Percentiles rank a stretch among this genome's conserved stretches.
Evolutionary conservation across 1,284 basidiomycete genomes (phyloP).

Genomic region (Afroboletus lepidellus): DNA sequence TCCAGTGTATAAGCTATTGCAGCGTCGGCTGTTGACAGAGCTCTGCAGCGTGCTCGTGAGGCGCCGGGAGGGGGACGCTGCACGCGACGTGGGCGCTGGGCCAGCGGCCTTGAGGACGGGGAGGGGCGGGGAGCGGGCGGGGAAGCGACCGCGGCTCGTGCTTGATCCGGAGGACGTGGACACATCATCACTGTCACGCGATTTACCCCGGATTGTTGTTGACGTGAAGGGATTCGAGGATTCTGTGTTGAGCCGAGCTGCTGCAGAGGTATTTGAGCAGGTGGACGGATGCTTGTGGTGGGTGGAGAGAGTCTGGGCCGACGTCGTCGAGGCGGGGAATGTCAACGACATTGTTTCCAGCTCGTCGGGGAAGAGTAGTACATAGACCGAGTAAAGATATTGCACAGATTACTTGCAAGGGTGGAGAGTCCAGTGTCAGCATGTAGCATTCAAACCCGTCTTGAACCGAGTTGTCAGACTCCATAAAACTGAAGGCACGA

Average conservation of each 20-base stretch:
- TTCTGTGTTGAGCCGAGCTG: constrained; percentile 35
- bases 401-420: too few species aligned
- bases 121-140: constrained; percentile 28
- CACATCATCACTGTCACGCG: constrained; percentile 4
- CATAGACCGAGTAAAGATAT: not conserved
- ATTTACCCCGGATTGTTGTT: constrained; percentile 14
- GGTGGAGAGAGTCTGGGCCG: constrained; percentile 42
- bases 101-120: constrained; percentile 50
- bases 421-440: too few species aligned
- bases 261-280: constrained; percentile 33
- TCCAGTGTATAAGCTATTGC: constrained; percentile 64
- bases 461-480: too few species aligned
- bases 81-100: constrained; percentile 1
- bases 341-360: not conserved
- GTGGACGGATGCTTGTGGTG: constrained; percentile 39
- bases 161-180: constrained; percentile 28
- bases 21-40: constrained; percentile 50
- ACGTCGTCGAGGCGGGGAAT: constrained; percentile 24
- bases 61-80: constrained; percentile 12
- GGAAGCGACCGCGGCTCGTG: constrained; percentile 28
- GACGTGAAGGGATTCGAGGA: constrained; percentile 50
- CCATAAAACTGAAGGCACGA: too few species aligned
- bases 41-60: constrained; percentile 39
- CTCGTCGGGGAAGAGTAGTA: not conserved
- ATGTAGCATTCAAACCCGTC: too few species aligned